Percentiles rank a stretch among this genome's conserved stretches.
Evolutionary conservation across 2,329 filamentous ascomycete species (phyloP).

Genomic region (Fusarium denticulatum): DNA sequence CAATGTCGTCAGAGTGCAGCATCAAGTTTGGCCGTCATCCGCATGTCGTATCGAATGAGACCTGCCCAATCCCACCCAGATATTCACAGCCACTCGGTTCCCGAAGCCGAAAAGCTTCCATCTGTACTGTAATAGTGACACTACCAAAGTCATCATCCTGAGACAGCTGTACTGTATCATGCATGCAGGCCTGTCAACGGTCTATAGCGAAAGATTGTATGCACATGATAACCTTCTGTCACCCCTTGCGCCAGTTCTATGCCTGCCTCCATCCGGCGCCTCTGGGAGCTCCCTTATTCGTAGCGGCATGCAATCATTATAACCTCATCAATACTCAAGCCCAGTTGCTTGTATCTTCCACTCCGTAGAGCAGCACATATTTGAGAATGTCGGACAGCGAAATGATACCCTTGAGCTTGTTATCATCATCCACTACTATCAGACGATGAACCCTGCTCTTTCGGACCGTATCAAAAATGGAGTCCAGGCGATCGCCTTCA

Average conservation of each 20-base stretch:
- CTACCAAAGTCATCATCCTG: slow-evolving; percentile 20
- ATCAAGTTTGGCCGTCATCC: slow-evolving; percentile 23
- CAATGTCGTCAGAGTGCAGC: slow-evolving; percentile 33
- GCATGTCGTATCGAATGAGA: slow-evolving; percentile 17
- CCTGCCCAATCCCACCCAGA: slow-evolving; percentile 29
- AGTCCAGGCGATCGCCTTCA: slow-evolving; percentile 89
- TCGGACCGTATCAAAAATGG: slow-evolving; percentile 95
- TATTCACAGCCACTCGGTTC: slow-evolving; percentile 19
- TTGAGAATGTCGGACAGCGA: slow-evolving; percentile 96
- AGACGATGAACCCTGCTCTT: slow-evolving; percentile 94
- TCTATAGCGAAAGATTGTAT: slow-evolving; percentile 40
- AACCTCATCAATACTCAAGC: slow-evolving; percentile 27
- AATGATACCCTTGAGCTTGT: slow-evolving; percentile 85
- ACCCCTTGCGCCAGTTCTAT: slow-evolving; percentile 42
- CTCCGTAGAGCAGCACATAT: slow-evolving; percentile 86
- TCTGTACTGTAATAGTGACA: slow-evolving; percentile 16
- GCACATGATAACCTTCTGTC: slow-evolving; percentile 39
- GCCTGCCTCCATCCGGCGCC: slow-evolving; percentile 27
- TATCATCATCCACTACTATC: slow-evolving; percentile 91
- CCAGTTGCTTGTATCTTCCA: slow-evolving; percentile 60
- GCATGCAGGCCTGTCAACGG: slow-evolving; percentile 13
- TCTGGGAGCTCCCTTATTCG: slow-evolving; percentile 18
- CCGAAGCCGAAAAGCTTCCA: slow-evolving; percentile 27
- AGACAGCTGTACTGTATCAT: slow-evolving; percentile 16
- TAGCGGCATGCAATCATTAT: slow-evolving; percentile 40